These are phyloP conservation scores for Ramalina intermedia DNA, from an alignment of 495 filamentous ascomycete species.

Conservation along the genomic window DNA sequence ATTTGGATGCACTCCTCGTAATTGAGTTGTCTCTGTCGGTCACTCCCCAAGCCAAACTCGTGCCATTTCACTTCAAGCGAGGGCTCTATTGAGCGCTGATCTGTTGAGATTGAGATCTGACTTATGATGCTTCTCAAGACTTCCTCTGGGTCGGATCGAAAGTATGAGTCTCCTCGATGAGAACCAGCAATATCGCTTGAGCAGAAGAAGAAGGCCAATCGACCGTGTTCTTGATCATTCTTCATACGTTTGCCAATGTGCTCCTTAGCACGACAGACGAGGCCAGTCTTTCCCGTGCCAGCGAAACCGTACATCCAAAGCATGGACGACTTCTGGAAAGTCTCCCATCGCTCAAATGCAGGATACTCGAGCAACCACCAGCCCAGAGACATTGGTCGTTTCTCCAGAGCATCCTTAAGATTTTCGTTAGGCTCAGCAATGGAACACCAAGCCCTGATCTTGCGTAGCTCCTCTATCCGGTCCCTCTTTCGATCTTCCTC, in stretches of 20 bases:
- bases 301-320: conserved; percentile 12
- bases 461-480: neutral
- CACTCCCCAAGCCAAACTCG: conserved; percentile 1
- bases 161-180: conserved; percentile 1
- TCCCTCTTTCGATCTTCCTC: neutral
- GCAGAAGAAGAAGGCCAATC: conserved; percentile 8
- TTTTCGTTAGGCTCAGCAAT: conserved; percentile 2
- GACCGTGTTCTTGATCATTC: neutral
- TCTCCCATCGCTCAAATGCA: neutral
- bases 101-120: conserved; percentile 5
- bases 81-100: neutral
- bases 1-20: conserved; percentile 7
- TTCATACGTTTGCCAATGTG: neutral
- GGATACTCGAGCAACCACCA: conserved; percentile 4
- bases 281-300: conserved; percentile 10
- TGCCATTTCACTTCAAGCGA: conserved; percentile 3
- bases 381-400: conserved; percentile 3
- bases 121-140: conserved; percentile 8
- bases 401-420: neutral
- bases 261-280: conserved; percentile 6
- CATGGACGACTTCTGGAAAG: conserved; percentile 1
- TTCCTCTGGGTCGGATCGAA: conserved; percentile 6
- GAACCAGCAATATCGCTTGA: conserved; percentile 6
- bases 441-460: conserved; percentile 7
- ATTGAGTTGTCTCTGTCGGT: neutral